These are phyloP conservation scores for Stereocaulon alpinum DNA, from an alignment of 495 filamentous ascomycete species.

Conservation along the genomic window DNA sequence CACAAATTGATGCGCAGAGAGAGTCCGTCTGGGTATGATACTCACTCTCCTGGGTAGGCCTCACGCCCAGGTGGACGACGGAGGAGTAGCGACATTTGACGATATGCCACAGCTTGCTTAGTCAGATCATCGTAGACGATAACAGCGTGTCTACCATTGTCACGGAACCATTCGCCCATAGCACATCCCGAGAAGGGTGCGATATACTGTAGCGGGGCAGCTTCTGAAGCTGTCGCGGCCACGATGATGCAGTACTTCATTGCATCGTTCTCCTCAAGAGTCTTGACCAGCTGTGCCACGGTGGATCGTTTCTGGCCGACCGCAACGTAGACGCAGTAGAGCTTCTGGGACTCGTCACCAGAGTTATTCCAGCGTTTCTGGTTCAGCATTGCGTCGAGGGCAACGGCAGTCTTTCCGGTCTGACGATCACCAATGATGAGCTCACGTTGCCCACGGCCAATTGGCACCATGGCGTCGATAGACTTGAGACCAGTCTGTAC, in stretches of 20 bases:
- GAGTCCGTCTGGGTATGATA: slow-evolving; percentile 5
- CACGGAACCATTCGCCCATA: slow-evolving; percentile 83
- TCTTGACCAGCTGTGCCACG: slow-evolving; percentile 98
- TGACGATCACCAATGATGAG: slow-evolving; percentile 99
- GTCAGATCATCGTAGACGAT: slow-evolving; percentile 95
- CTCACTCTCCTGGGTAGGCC: slow-evolving; percentile 94
- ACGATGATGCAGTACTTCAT: slow-evolving; percentile 98
- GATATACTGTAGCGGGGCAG: slow-evolving; percentile 86
- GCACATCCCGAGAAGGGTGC: slow-evolving; percentile 84
- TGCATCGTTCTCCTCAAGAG: slow-evolving; percentile 97
- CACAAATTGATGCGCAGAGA: not conserved
- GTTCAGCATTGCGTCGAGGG: slow-evolving; percentile 96
- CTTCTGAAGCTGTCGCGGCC: slow-evolving; percentile 95
- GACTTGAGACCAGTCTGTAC: slow-evolving; percentile 99
- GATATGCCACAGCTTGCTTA: slow-evolving; percentile 98
- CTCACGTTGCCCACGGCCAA: slow-evolving; percentile 99
- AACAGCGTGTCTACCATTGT: slow-evolving; percentile 84
- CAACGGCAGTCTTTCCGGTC: slow-evolving; percentile 99
- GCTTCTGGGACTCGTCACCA: slow-evolving; percentile 89
- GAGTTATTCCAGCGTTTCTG: slow-evolving; percentile 94
- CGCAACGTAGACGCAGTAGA: slow-evolving; percentile 99
- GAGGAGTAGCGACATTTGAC: slow-evolving; percentile 98
- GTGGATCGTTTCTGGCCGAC: slow-evolving; percentile 99
- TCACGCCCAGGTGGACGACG: slow-evolving; percentile 99
- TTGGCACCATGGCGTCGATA: slow-evolving; percentile 99